Base-by-base conservation (phyloP, 148 eudicot species). In the Chenopodium suecicum region DNA sequence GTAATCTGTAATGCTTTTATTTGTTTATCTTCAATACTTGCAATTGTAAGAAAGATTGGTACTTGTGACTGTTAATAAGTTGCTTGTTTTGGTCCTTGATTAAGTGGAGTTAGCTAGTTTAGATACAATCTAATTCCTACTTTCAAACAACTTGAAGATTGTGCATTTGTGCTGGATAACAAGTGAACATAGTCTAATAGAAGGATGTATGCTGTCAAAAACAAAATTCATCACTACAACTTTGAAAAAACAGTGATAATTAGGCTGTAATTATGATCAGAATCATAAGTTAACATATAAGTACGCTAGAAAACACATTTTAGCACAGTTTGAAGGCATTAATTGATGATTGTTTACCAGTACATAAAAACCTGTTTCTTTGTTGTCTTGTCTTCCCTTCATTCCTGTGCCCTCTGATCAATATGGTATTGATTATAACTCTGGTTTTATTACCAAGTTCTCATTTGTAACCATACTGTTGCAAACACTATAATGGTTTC, bases 1-100 rank as follows among this genome's bases (percentile, higher is more conserved):
- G 98, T 95, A 76, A 70, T 54, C 75, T 58, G 19, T 34, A 62
- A 66, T 32, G 62, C 3, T 75, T 77, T 27, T 34, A 20, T 75
- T 63, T 41, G 44, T 50, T 16, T 70, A 17, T 34, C 17, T n/a
- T 52, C 9, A 19, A 16, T 63, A 2, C 4, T 56, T n/a, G 20
- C 19, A 32, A 1, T 70, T 2, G 32, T 12, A 14, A 25, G 70
- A 17, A 25, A 67, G 32, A 67, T 67, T 29, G 37, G 2, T 29
- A 19, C 16, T 20, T 71, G 48, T 71, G 4, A 8, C 4, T 71
- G 74, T 70, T 70, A n/a, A 34, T 16, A 34, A 17, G 19, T 66
- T 78, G 62, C 8, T 27, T 37, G 31, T 56, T 4, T 71, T 12
- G 75, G 6, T 10, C 27, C 12, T 44, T 7, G 23, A 46, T 20